These are phyloP conservation scores for Nemania sp. DNA, from an alignment of 2,329 filamentous ascomycete species.

Conservation along the genomic window DNA sequence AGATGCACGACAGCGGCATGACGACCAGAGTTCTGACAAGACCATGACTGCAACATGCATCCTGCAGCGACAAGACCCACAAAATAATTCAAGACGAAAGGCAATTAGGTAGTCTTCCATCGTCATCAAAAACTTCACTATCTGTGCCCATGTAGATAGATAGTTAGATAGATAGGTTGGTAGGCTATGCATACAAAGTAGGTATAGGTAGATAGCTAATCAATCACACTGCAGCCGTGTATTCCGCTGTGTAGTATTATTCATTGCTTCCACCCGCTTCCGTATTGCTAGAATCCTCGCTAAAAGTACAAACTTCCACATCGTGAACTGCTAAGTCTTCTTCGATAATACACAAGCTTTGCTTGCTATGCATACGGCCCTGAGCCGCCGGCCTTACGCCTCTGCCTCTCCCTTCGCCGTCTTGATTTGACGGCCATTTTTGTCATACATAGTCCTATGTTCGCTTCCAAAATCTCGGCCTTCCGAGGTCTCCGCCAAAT, in stretches of 20 bases:
- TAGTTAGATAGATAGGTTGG: neutral
- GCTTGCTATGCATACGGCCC: constrained; percentile 38
- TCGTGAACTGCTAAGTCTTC: constrained; percentile 29
- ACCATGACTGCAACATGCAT: neutral
- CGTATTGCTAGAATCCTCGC: constrained; percentile 48
- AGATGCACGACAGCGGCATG: neutral
- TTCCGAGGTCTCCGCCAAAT: constrained; percentile 38
- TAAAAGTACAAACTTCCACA: constrained; percentile 49
- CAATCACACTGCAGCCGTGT: constrained; percentile 11
- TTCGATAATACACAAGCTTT: constrained; percentile 18
- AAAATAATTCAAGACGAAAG: constrained; percentile 3
- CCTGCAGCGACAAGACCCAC: neutral
- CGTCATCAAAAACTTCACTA: no score
- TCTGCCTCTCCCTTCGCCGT: constrained; percentile 32
- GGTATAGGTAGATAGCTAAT: neutral
- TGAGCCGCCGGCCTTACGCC: constrained; percentile 39
- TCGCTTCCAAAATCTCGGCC: constrained; percentile 47
- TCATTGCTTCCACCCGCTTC: constrained; percentile 37
- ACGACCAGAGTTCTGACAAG: neutral
- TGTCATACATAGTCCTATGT: constrained; percentile 49
- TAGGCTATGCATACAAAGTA: no score
- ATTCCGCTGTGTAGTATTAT: constrained; percentile 40
- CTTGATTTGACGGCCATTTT: constrained; percentile 41
- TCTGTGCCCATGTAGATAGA: no score
- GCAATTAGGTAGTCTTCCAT: neutral